Percentiles rank a stretch among this genome's conserved stretches.
Evolutionary conservation across 352 stramenopile species (phyloP).

Genomic region (Phytophthora vignae): DNA sequence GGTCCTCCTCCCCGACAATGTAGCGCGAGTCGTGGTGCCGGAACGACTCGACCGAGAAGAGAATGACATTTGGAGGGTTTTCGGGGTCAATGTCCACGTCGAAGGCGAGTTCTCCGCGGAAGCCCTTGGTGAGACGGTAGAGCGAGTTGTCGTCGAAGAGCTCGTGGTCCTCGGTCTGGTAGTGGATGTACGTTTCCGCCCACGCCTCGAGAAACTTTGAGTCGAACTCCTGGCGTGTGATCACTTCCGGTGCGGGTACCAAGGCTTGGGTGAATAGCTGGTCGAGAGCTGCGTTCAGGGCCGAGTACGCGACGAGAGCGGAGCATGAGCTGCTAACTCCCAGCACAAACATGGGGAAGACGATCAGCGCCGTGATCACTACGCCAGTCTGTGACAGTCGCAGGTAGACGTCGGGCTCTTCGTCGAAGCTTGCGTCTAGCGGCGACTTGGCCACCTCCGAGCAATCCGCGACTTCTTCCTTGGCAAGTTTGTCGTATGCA

Average conservation of each 20-base stretch:
- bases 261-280: conserved; percentile 1
- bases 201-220: background rate
- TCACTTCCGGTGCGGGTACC: background rate
- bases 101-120: conserved; percentile 22
- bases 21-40: conserved; percentile 56
- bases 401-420: background rate
- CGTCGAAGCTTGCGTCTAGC: background rate
- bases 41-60: conserved; percentile 58
- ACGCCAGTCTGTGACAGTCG: conserved; percentile 4
- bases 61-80: conserved; percentile 50
- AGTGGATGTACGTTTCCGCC: conserved; percentile 36
- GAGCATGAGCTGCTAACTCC: conserved; percentile 20
- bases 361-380: conserved; percentile 5
- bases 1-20: conserved; percentile 43
- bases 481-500: background rate
- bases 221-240: background rate
- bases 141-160: conserved; percentile 45
- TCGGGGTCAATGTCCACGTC: conserved; percentile 37
- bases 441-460: background rate
- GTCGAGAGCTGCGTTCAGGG: conserved; percentile 34
- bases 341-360: conserved; percentile 13
- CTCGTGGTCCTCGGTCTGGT: conserved; percentile 43
- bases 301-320: conserved; percentile 32
- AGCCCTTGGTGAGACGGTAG: conserved; percentile 31
- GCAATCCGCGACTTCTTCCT: background rate